A percentile compares a stretch with the other conserved stretches of the same genome.
Evolutionary conservation across 2,329 filamentous ascomycete genomes (phyloP).

Genomic region (Amauroascus niger): DNA sequence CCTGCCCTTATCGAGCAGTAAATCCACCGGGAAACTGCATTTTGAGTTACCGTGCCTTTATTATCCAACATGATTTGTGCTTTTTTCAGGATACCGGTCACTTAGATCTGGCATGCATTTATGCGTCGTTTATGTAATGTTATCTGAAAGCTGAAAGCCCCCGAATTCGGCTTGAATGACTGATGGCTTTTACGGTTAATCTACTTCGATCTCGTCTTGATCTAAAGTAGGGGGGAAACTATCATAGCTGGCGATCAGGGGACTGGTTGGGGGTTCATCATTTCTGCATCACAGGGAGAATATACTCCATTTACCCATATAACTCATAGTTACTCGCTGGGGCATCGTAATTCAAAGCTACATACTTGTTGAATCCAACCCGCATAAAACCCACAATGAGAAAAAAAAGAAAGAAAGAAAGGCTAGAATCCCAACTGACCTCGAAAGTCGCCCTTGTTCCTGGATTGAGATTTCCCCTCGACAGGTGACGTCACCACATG

Average conservation of each 20-base stretch:
- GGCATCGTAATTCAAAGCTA: too few relatives aligned
- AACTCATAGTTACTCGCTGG: too few relatives aligned
- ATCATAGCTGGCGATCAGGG: not conserved
- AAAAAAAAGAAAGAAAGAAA: too few relatives aligned
- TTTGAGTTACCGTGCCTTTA: not conserved
- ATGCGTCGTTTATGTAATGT: not conserved
- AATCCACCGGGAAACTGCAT: conserved; percentile 11
- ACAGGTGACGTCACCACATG: too few relatives aligned
- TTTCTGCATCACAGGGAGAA: not conserved
- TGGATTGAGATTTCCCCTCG: too few relatives aligned
- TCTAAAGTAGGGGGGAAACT: not conserved
- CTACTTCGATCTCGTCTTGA: not conserved
- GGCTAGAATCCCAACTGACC: too few relatives aligned
- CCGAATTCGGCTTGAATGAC: not conserved
- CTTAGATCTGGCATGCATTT: not conserved
- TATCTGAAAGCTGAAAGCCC: not conserved
- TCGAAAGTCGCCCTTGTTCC: too few relatives aligned
- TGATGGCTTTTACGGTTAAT: not conserved
- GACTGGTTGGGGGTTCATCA: not conserved
- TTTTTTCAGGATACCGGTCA: not conserved
- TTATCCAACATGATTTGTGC: not conserved
- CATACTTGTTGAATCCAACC: too few relatives aligned
- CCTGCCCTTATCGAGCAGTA: conserved; percentile 54
- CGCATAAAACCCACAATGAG: too few relatives aligned
- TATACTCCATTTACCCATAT: too few relatives aligned